phyloP scores from a whole-genome alignment of 73 alveolate species.

The Paramecium biaurelia region DNA sequence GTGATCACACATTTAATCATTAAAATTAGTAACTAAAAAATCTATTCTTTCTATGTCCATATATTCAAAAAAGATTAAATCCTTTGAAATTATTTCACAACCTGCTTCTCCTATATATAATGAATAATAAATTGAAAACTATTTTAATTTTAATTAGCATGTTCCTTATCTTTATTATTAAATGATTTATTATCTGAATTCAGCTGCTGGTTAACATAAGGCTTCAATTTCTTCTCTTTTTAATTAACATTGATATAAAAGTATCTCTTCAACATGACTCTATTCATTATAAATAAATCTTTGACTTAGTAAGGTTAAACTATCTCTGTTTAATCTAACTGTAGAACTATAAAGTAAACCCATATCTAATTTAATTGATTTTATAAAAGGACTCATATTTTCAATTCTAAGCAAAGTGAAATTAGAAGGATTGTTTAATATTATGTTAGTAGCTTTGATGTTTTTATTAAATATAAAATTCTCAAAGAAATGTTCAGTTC shows the following conservation, averaged over 20 bases:
- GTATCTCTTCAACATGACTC: neutral
- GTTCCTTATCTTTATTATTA: neutral
- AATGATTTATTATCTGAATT: neutral
- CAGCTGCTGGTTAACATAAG: neutral
- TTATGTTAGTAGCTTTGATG: neutral
- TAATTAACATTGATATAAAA: neutral
- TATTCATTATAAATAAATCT: constrained; percentile 18
- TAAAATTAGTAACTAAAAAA: neutral
- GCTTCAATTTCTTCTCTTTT: constrained; percentile 8
- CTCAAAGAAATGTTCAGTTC: neutral
- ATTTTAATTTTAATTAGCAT: neutral
- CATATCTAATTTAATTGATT: neutral
- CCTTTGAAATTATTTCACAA: neutral
- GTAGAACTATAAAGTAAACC: neutral
- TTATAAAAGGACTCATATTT: neutral
- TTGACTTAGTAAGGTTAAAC: neutral
- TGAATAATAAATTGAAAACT: neutral
- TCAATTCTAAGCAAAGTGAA: neutral
- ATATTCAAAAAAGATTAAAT: constrained; percentile 28
- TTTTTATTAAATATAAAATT: neutral
- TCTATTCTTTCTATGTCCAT: neutral
- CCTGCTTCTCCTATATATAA: constrained; percentile 10
- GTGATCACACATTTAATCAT: neutral
- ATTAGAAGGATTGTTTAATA: neutral
- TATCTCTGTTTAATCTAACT: neutral